Evolutionary conservation across 768 basidiomycete species (phyloP), one percentile per base, ranked within the genome.

Genomic region (Hortiboletus flavorubellus): DNA sequence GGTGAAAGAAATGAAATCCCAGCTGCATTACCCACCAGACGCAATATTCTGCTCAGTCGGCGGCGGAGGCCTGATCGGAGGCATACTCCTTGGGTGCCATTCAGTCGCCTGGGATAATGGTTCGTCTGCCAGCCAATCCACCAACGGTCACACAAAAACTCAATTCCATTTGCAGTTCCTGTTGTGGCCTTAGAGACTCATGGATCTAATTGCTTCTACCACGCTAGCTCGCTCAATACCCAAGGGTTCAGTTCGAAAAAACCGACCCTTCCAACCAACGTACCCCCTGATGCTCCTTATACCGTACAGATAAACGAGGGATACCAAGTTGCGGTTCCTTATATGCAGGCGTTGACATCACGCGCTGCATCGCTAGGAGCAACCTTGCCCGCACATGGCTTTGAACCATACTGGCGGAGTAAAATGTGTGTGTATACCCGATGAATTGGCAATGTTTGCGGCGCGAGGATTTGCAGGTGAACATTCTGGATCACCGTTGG

Each of bases 31-130:
- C 38, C 80, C 78, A 60, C 88, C 89, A 7, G 81, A 85, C 54
- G 87, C 86, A 1, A 83, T 91, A 41, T 83, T 91, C 55, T 91
- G 89, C 64, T 84, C 84, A 49, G 86, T 91, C 12, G 90, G 90
- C 37, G 89, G 89, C 0, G 89, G 78, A 0, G 88, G 89, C 1
- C 71, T 91, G 0, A 69, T 88, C 4, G 87, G 84, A 10, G 90
- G 90, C 0, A 71, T 90, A 44, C 81, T 89, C 34, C 69, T 76
- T 5, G 89, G 89, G n/a, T 89, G 87, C 61, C 75, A 76, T 48
- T 65, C 64, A 3, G 77, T 80, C 3, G 81, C 79, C 18, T 92
- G 90, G 89, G 82, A 86, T 38, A 78, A 85, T 43, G 84, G 89
- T 89, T 57, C 59, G 79, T 56, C 26, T 39, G 44, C 18, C 16